Base-by-base conservation (phyloP, 2,329 filamentous ascomycete species). In the Fusarium sp. region DNA sequence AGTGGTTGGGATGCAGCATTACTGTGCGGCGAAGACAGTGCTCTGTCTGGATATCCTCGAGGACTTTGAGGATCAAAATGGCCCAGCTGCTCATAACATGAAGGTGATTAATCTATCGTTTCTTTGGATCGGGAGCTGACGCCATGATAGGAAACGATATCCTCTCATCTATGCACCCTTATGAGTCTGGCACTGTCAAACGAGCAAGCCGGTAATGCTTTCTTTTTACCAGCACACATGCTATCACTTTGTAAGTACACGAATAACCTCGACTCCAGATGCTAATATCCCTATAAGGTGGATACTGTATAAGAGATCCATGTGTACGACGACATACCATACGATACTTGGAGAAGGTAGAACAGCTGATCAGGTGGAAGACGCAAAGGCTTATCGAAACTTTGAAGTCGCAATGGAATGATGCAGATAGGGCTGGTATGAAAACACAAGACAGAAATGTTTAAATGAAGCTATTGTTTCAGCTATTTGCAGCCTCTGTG, bases 1-100 rank as follows among this genome's bases (percentile, higher is more conserved):
- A 63, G 60, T 63, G 4, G 29, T 63, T 24, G 57, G 46, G 1
- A 62, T 63, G 47, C 60, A 63, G 16, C 41, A 63, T 30, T 62
- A 63, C 34, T 62, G 25, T 11, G 60, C 60, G 2, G 41, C 60
- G 10, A 62, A 47, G n/a, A 22, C 57, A 2, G 47, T 63, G 3
- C 22, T 47, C 1, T 62, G 29, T 2, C 13, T 61, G 1, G 18
- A 27, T 4, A n/a, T 4, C 4, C 20, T 25, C 7, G 8, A 45
- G 7, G 10, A 12, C 4, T 8, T 9, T 5, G 25, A 27, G n/a
- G 32, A 34, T 11, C 7, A 22, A 0, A 22, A 4, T 8, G 6
- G 16, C 3, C 13, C 5, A 7, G 8, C 2, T 29, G 3, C 4
- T n/a, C 7, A 29, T 8, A 27, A 14, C 4, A 20, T 29, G 7